Percentiles rank a stretch among this genome's conserved stretches.
Evolutionary conservation across 805 yeast species (phyloP).

Genomic region (Komagataella mondaviorum): DNA sequence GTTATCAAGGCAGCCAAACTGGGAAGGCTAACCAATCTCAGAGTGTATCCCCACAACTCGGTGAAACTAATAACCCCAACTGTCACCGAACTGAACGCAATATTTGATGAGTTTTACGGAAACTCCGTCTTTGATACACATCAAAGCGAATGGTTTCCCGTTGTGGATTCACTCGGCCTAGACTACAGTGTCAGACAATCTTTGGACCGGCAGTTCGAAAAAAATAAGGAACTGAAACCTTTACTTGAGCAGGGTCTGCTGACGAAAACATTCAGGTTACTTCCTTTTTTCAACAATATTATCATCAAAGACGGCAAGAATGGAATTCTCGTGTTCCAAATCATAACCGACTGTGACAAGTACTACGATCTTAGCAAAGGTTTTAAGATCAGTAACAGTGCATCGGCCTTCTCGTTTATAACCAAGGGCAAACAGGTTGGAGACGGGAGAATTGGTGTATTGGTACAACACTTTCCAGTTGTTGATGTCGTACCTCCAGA

Average conservation of each 20-base stretch:
- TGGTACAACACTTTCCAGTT: slow-evolving; percentile 48
- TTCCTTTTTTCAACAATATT: slow-evolving; percentile 61
- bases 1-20: slow-evolving; percentile 42
- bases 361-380: neutral
- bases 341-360: slow-evolving; percentile 13
- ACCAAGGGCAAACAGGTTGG: slow-evolving; percentile 11
- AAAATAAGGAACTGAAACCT: slow-evolving; percentile 9
- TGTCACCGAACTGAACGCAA: slow-evolving; percentile 38
- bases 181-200: slow-evolving; percentile 30
- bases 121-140: slow-evolving; percentile 25
- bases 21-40: slow-evolving; percentile 19
- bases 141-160: slow-evolving; percentile 62
- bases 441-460: slow-evolving; percentile 28
- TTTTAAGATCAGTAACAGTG: slow-evolving; percentile 1
- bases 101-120: slow-evolving; percentile 34
- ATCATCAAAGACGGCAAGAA: slow-evolving; percentile 53
- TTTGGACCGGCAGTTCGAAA: slow-evolving; percentile 16
- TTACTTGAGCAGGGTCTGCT: slow-evolving; percentile 30
- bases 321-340: slow-evolving; percentile 41
- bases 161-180: slow-evolving; percentile 45
- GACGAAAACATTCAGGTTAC: slow-evolving; percentile 57
- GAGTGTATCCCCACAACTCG: slow-evolving; percentile 33
- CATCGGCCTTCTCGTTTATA: slow-evolving; percentile 8
- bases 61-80: slow-evolving; percentile 58
- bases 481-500: slow-evolving; percentile 20